Percentiles rank a stretch among this genome's conserved stretches.
These are phyloP conservation scores for Herpetospermum pedunculosum DNA, from an alignment of 306 rosid species.

Conservation along the genomic window DNA sequence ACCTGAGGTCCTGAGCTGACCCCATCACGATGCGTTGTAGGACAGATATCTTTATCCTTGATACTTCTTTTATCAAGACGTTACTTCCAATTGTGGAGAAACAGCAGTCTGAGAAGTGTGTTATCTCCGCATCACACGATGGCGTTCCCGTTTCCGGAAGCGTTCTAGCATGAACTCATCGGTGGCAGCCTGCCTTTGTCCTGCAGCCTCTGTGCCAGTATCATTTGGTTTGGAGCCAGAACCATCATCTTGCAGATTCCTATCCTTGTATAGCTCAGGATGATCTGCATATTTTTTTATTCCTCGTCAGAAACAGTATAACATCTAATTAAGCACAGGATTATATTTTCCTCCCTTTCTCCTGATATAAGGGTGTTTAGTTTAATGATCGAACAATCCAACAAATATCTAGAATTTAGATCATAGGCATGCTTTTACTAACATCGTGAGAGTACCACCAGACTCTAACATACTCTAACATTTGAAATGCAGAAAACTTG, in stretches of 20 bases:
- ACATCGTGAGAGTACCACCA: not conserved
- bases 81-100: not conserved
- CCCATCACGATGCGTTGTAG: not conserved
- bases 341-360: not conserved
- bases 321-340: not conserved
- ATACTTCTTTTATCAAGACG: not conserved
- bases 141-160: slow-evolving; percentile 92
- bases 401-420: not conserved
- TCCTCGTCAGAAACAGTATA: slow-evolving; percentile 12
- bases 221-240: slow-evolving; percentile 52
- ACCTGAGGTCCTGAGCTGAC: not conserved
- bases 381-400: not conserved
- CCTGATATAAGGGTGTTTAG: not conserved
- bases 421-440: not conserved
- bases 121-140: slow-evolving; percentile 72
- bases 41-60: not conserved
- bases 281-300: slow-evolving; percentile 49
- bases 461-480: not conserved
- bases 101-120: not conserved
- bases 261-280: slow-evolving; percentile 89
- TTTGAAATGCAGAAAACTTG: not conserved
- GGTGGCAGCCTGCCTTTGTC: slow-evolving; percentile 91
- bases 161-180: slow-evolving; percentile 91
- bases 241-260: slow-evolving; percentile 47
- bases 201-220: slow-evolving; percentile 37